phyloP scores from a whole-genome alignment of 768 basidiomycete genomes.

The Tylopilus felleus region DNA sequence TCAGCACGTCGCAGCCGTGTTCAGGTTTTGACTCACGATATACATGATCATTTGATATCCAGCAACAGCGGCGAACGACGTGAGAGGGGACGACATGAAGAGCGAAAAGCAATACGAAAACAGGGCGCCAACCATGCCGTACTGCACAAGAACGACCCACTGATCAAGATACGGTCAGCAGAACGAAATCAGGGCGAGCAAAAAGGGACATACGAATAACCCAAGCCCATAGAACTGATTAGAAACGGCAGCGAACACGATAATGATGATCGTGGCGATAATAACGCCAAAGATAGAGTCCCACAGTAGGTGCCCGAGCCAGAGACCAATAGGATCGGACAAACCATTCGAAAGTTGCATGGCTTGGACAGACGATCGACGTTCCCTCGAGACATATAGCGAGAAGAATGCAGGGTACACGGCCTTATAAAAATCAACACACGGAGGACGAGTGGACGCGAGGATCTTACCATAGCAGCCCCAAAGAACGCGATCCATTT shows the following conservation, averaged over 20 bases:
- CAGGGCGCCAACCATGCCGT: constrained; percentile 64
- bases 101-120: constrained; percentile 68
- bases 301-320: constrained; percentile 77
- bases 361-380: constrained; percentile 65
- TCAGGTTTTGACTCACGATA: constrained; percentile 44
- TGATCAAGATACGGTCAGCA: constrained; percentile 23
- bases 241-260: constrained; percentile 54
- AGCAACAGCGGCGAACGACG: constrained; percentile 69
- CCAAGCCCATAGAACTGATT: constrained; percentile 70
- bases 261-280: constrained; percentile 59
- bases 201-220: constrained; percentile 51
- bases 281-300: constrained; percentile 60
- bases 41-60: constrained; percentile 74
- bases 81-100: constrained; percentile 59
- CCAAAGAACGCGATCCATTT: constrained; percentile 78
- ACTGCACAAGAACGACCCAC: constrained; percentile 72
- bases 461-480: constrained; percentile 56
- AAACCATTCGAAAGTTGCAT: constrained; percentile 82
- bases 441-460: background rate
- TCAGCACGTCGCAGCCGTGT: background rate
- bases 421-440: constrained; percentile 37
- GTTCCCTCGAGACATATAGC: constrained; percentile 72
- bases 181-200: too few species aligned
- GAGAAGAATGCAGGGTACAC: constrained; percentile 82
- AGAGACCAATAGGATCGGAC: constrained; percentile 63